These are phyloP conservation scores for Cryptosporidium sp. DNA, from an alignment of 169 alveolate genomes.

Conservation along the genomic window DNA sequence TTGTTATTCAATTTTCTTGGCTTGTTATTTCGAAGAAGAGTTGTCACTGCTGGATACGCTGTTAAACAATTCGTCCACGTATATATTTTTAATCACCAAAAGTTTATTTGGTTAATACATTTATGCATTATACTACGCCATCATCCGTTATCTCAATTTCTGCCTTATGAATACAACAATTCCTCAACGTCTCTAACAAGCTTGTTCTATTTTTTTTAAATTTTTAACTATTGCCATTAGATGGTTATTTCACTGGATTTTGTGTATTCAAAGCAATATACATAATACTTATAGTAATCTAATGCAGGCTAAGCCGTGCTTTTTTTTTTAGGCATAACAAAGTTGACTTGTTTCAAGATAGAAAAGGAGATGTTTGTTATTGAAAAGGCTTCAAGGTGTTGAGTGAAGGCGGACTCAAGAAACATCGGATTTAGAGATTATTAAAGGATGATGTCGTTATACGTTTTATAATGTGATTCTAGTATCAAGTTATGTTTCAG, in stretches of 20 bases:
- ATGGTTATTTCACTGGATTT: neutral
- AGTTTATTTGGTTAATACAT: neutral
- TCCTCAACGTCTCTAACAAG: neutral
- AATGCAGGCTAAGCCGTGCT: neutral
- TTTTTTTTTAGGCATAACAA: neutral
- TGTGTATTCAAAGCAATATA: constrained; percentile 34
- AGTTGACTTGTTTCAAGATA: neutral
- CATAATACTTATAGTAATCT: neutral
- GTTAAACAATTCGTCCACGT: neutral
- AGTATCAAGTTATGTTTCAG: neutral
- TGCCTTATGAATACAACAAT: neutral
- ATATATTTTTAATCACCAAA: neutral
- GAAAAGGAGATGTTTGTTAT: no score
- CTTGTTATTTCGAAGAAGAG: constrained; percentile 7
- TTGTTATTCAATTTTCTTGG: neutral
- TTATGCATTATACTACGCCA: neutral
- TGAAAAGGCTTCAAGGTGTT: no score
- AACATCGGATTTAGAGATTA: no score
- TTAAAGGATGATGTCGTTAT: neutral
- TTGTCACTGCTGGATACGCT: constrained; percentile 18
- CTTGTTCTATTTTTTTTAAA: constrained; percentile 8
- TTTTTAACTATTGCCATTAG: neutral
- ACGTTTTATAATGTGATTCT: neutral
- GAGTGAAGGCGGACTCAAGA: neutral
- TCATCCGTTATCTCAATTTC: neutral